Evolutionary conservation across 1,139 yeast genomes (phyloP), one percentile per base, ranked within the genome.

Genomic region (Geotrichum aggregatum): DNA sequence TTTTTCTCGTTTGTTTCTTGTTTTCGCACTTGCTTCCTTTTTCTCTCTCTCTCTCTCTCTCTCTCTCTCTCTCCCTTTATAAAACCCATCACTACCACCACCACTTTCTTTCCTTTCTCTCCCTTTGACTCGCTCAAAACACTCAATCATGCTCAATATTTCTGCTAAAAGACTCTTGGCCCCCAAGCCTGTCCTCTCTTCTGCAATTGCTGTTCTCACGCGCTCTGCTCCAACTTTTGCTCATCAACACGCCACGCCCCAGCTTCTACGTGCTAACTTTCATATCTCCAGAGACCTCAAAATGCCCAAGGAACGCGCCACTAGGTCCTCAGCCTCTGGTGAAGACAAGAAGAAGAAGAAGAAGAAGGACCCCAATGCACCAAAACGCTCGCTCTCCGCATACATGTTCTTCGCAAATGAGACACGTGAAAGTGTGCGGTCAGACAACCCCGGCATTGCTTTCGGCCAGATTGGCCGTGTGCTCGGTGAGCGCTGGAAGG

Each of bases 321-420:
- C 60, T 52, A 54, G 59, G 44, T 56, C 61, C 33, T 50, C 55
- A 47, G 52, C 55, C 43, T 18, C n/a, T n/a, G 33, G 43, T 22
- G 34, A 31, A 28, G 58, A 58, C 50, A 59, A 55, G 47, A 52
- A 49, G 47, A 54, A 54, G 54, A 60, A 59, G 58, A 59, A 59
- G 61, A 64, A 64, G 65, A 40, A 40, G 44, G 44, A 92, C 74
- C 98, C 98, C 76, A 91, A 91, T 73, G 98, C 98, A 60, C 98
- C 98, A 71, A 92, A 92, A 87, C 85, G 97, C 74, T 88, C 97
- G 34, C 77, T 92, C 70, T 88, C 97, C 58, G 96, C 98, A 52
- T 92, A 92, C 83, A 89, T 92, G 98, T 89, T 87, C 80, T 92
- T 89, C 69, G 98, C 98, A 65, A 89, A 87, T 69, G 97, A 88